These are phyloP conservation scores for Aphanomyces euteiches DNA, from an alignment of 352 stramenopile genomes.

Conservation along the genomic window DNA sequence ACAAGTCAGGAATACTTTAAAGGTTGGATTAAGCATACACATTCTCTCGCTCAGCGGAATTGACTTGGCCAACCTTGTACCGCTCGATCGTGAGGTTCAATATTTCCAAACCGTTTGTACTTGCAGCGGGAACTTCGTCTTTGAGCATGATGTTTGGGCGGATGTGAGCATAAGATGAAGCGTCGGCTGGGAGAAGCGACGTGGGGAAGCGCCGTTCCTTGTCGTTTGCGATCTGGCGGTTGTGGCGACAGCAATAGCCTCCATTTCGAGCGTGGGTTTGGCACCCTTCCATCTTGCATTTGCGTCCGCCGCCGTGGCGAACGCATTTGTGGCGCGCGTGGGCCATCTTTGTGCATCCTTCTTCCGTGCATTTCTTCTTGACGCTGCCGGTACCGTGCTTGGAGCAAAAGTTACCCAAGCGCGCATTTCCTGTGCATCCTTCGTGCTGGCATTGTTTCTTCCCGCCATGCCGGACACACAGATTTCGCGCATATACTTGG, in stretches of 20 bases:
- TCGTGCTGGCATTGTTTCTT: constrained; percentile 14
- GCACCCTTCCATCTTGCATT: constrained; percentile 28
- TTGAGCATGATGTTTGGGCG: background rate
- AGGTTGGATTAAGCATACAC: constrained; percentile 7
- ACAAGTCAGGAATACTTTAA: background rate
- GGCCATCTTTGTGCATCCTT: constrained; percentile 24
- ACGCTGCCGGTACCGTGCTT: constrained; percentile 13
- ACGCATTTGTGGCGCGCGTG: constrained; percentile 24
- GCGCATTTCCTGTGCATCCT: constrained; percentile 19
- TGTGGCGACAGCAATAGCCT: constrained; percentile 21
- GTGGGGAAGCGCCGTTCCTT: background rate
- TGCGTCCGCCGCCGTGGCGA: constrained; percentile 21
- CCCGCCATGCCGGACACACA: constrained; percentile 20
- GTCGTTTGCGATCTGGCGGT: constrained; percentile 11
- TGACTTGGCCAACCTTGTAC: constrained; percentile 16
- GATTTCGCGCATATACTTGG: constrained; percentile 13
- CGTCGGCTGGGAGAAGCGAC: background rate
- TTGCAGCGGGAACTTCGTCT: background rate
- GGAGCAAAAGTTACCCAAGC: constrained; percentile 25
- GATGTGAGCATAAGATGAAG: background rate
- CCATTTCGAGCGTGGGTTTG: constrained; percentile 16
- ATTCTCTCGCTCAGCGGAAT: background rate
- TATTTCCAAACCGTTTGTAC: constrained; percentile 9
- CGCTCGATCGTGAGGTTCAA: constrained; percentile 17
- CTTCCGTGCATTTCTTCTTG: constrained; percentile 24